These are phyloP conservation scores for Entelexis sorbosivorans DNA, from an alignment of 1,139 yeast species.

Conservation along the genomic window DNA sequence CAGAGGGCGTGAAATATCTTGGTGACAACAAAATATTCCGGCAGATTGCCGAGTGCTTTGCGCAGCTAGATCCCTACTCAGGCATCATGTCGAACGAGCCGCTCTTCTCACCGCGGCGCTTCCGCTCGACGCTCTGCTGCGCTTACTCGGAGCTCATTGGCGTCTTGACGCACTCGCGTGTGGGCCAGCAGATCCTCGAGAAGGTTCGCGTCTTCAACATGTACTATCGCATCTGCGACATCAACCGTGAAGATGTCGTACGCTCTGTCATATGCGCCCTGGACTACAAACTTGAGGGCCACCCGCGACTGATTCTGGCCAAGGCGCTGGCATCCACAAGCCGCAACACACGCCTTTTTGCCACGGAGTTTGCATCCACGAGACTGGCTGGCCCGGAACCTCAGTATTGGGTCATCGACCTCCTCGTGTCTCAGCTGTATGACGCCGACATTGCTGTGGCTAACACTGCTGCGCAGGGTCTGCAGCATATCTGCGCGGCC, in stretches of 20 bases:
- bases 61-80: constrained; percentile 72
- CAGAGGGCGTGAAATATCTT: constrained; percentile 58
- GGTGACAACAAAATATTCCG: constrained; percentile 60
- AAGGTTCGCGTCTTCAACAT: constrained; percentile 80
- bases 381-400: constrained; percentile 13
- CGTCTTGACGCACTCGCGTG: constrained; percentile 45
- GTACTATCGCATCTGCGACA: constrained; percentile 50
- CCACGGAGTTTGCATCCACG: constrained; percentile 36
- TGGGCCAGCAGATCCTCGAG: constrained; percentile 58
- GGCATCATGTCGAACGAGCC: constrained; percentile 68
- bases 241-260: constrained; percentile 51
- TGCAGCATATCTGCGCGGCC: constrained; percentile 40
- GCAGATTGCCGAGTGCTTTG: constrained; percentile 77
- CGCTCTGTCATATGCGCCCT: constrained; percentile 48
- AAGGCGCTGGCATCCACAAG: constrained; percentile 50
- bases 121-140: constrained; percentile 53
- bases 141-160: constrained; percentile 80
- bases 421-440: constrained; percentile 59
- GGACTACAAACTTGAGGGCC: constrained; percentile 55
- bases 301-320: constrained; percentile 52
- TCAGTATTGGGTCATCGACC: constrained; percentile 36
- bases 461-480: constrained; percentile 42
- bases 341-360: constrained; percentile 41
- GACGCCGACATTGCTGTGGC: constrained; percentile 53
- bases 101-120: constrained; percentile 48